Base-by-base conservation (phyloP, 2,329 filamentous ascomycete species). In the Myriangium duriaei region DNA sequence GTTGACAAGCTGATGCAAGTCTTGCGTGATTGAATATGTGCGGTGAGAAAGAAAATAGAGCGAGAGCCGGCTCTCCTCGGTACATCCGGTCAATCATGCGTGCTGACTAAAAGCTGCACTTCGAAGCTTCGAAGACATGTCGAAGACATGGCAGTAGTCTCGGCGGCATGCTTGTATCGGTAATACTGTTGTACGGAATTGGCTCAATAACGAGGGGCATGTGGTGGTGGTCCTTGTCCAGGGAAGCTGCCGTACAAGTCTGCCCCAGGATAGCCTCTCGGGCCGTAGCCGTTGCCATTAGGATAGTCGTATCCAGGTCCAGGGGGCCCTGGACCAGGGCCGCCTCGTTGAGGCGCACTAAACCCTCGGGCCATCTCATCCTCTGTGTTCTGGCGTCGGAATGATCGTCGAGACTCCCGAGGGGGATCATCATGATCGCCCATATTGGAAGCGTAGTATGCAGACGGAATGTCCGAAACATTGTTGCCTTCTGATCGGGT, bases 401-500 rank as follows among this genome's bases (percentile, higher is more conserved):
- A 39, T 26, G 30, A 32, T 16, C 42, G 14, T 29, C 40, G 28
- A 4, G 37, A 9, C 15, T 43, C 26, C 26, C 40, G 33, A 10
- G 37, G 37, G 4, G 41, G 32, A 11, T 35, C 32, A 19, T 41
- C 41, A 14, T 37, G 30, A 11, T 39, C 29, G 14, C 42, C 37
- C 11, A 47, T 37, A 19, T 47, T 47, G 11, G 41, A 43, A 5
- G 39, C 34, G 26, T 45, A 47, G 28, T 42, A 43, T 7, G 30
- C 16, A 2, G 34, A 14, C 4, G 45, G 45, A 7, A 47, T 39
- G 4, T 47, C 41, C 9, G 32, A 32, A 18, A 47, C 28, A 10
- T 47, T 43, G 4, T 31, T 41, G 10, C 45, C 45, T 33, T 47
- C 45, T 10, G 41, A 41, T n/a, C 39, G 31, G 9, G 41, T 37